A percentile compares a stretch with the other conserved stretches of the same genome.
phyloP scores from a whole-genome alignment of 2,329 filamentous ascomycete species.

The Claviceps maximensis region DNA sequence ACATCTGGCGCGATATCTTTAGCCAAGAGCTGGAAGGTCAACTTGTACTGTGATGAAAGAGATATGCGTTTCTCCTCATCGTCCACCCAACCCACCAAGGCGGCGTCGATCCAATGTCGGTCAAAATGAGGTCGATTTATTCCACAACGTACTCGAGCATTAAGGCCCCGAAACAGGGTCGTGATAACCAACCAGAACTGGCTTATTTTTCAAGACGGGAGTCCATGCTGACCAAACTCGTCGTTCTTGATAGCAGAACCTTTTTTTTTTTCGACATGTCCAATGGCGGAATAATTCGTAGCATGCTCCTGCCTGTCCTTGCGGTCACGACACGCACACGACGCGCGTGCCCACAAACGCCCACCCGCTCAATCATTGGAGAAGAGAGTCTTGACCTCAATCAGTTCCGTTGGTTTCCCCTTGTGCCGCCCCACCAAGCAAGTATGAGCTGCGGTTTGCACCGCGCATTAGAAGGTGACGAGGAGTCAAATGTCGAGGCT shows the following conservation, averaged over 20 bases:
- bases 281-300: background rate
- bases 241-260: background rate
- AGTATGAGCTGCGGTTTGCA: background rate
- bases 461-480: background rate
- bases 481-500: background rate
- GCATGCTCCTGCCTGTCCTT: background rate
- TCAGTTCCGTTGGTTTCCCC: background rate
- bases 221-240: background rate
- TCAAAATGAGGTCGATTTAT: background rate
- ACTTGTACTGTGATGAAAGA: background rate
- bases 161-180: slow-evolving; percentile 17
- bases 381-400: background rate
- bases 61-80: background rate
- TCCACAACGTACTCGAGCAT: slow-evolving; percentile 15
- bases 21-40: background rate
- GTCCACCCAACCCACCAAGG: background rate
- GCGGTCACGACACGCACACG: slow-evolving; percentile 1
- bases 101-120: background rate
- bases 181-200: slow-evolving; percentile 15
- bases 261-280: background rate
- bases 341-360: too few species aligned
- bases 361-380: background rate
- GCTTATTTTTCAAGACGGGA: background rate
- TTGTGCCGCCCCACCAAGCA: slow-evolving; percentile 6
- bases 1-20: background rate